Evolutionary conservation across 2,329 filamentous ascomycete genomes (phyloP), one percentile per base, ranked within the genome.

Genomic region (Trichoderma atroviride): DNA sequence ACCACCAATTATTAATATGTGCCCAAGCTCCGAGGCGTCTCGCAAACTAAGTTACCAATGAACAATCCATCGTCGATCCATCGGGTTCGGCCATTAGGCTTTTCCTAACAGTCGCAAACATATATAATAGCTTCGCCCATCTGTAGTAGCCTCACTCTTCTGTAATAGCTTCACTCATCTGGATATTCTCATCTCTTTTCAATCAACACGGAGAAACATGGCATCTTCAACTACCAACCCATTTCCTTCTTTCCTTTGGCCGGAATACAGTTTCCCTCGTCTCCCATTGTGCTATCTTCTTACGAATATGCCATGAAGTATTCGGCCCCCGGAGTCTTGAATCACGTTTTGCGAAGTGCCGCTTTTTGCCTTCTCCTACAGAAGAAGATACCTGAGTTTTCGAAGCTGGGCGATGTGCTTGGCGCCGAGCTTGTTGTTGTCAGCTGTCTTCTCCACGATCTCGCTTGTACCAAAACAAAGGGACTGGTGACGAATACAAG

Each of bases 331-430:
- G 56, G 56, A 27, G 33, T 59, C 33, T 40, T 59, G 22, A 40
- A 59, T 22, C 56, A 59, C 13, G 56, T 59, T 40, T 33, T 59
- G 1, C 33, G 56, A 24, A 40, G 56, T 10, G 56, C 56, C 16
- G 56, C 56, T n/a, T 59, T 59, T 40, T 59, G 56, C 14, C 56
- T 59, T 59, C 56, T 59, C 35, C 22, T 59, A 14, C 56, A 59
- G 33, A 59, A 59, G 56, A 59, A 59, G 33, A 59, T 59, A n/a
- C 56, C 56, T 14, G 56, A 59, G 24, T 59, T 59, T 22, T 9
- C 56, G 22, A 59, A 59, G 56, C 56, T 59, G 7, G 56, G 56
- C 22, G 56, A 59, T 59, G 33, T 7, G 13, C 56, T 59, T 27
- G 33, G 40, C 33, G 22, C 22, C n/a, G 56, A 59, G 22, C 56